Evolutionary conservation across 106 monocot genomes (phyloP).

Genomic region (Allium fistulosum): DNA sequence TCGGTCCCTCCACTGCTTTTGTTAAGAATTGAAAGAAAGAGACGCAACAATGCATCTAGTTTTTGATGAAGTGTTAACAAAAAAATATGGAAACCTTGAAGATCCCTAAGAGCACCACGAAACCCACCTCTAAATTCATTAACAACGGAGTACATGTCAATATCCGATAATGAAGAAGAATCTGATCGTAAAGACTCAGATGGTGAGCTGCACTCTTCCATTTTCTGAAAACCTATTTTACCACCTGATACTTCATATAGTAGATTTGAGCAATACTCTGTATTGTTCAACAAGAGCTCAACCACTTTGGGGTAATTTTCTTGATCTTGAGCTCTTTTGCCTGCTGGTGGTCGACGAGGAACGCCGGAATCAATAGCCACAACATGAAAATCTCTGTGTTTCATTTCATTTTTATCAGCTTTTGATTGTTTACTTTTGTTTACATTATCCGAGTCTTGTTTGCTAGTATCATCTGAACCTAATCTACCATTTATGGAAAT

Average conservation of each 20-base stretch:
- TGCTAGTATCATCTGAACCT: not conserved
- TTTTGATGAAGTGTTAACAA: slow-evolving; percentile 81
- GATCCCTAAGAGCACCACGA: slow-evolving; percentile 66
- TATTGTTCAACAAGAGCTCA: slow-evolving; percentile 66
- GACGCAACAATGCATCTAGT: slow-evolving; percentile 57
- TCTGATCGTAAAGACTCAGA: slow-evolving; percentile 12
- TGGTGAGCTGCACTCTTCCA: slow-evolving; percentile 23
- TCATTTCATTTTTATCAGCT: slow-evolving; percentile 4
- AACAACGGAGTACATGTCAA: slow-evolving; percentile 37
- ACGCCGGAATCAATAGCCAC: slow-evolving; percentile 86
- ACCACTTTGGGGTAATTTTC: slow-evolving; percentile 70
- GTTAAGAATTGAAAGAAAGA: slow-evolving; percentile 47
- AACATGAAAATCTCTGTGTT: slow-evolving; percentile 30
- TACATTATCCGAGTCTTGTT: slow-evolving; percentile 4
- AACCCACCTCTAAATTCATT: slow-evolving; percentile 77
- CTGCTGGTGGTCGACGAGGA: slow-evolving; percentile 78
- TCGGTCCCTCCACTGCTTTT: slow-evolving; percentile 45
- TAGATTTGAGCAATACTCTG: slow-evolving; percentile 44
- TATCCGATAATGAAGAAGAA: slow-evolving; percentile 30
- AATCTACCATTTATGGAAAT: slow-evolving; percentile 49
- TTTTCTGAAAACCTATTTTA: slow-evolving; percentile 44
- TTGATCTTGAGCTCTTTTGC: slow-evolving; percentile 73
- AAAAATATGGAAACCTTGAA: slow-evolving; percentile 82
- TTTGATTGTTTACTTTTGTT: not conserved
- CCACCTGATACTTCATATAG: slow-evolving; percentile 68